A percentile compares a stretch with the other conserved stretches of the same genome.
phyloP scores from a whole-genome alignment of 805 yeast genomes.

The Pichia kluyveri region DNA sequence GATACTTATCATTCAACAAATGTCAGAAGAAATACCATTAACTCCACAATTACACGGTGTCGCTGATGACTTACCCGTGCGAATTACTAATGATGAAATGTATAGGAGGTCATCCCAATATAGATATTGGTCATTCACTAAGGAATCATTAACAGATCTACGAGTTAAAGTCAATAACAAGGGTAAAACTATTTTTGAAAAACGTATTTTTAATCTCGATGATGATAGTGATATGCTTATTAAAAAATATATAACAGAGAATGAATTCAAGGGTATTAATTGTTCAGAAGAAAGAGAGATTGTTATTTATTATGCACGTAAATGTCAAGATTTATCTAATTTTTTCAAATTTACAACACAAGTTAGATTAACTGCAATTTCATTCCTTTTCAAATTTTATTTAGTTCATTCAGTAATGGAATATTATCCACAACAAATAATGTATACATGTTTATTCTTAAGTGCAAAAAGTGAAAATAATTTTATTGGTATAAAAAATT shows the following conservation, averaged over 20 bases:
- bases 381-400: conserved; percentile 75
- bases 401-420: conserved; percentile 77
- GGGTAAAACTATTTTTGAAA: conserved; percentile 30
- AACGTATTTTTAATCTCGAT: conserved; percentile 15
- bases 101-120: conserved; percentile 84
- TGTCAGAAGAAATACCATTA: background rate
- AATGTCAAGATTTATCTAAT: conserved; percentile 59
- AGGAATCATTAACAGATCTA: conserved; percentile 40
- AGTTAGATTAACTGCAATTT: conserved; percentile 77
- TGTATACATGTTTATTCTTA: conserved; percentile 74
- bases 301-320: conserved; percentile 63
- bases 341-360: conserved; percentile 81
- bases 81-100: conserved; percentile 72
- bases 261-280: conserved; percentile 36
- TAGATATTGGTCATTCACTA: conserved; percentile 75
- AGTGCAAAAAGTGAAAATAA: conserved; percentile 92
- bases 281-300: conserved; percentile 64
- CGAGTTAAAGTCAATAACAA: conserved; percentile 43
- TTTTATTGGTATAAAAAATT: conserved; percentile 76
- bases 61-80: conserved; percentile 7
- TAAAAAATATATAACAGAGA: conserved; percentile 11
- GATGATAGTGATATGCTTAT: conserved; percentile 14
- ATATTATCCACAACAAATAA: conserved; percentile 73
- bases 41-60: conserved; percentile 7
- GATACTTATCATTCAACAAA: background rate